Base-by-base conservation (phyloP, 305 asterid species). In the Fraxinus velutina region DNA sequence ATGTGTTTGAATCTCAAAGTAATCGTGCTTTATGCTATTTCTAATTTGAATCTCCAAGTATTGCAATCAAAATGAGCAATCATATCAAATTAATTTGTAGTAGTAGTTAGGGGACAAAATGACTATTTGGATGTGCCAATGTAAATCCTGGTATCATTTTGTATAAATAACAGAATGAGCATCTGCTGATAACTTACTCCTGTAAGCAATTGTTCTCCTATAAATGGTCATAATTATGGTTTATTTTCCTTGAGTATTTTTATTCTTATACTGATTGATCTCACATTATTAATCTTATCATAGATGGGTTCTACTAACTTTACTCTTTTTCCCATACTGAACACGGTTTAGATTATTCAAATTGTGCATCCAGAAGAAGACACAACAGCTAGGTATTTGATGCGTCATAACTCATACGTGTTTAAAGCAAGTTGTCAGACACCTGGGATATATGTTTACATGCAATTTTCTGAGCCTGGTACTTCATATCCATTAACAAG, bases 1-100 rank as follows among this genome's bases (percentile, higher is more conserved):
- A 82, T 83, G 32, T 80, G 27, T 80, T 77, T 80, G 78, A 42
- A 27, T 76, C 73, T 36, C 44, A 78, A 33, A 50, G 37, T 70
- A 44, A 50, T 19, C 77, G 10, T 73, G 64, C 30, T 50, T 75
- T 21, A 44, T 77, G 70, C 44, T 78, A 75, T 76, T 75, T 80
- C 75, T 8, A 4, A 64, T 73, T 29, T 29, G 32, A 29, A 29
- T 29, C n/a, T 32, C 22, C 75, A 71, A 71, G n/a, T 79, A 73
- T 44, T 73, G 60, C 66, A 12, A 36, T 68, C 21, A 3, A 60
- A n/a, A 19, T 52, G 27, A 27, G 80, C 83, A 79, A 79, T 66
- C 74, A 29, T 12, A 29, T 29, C 33, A 36, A 79, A 42, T 47
- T 17, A 55, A 37, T 81, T 6, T 77, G 36, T 24, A 27, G 57